phyloP scores from a whole-genome alignment of 805 yeast genomes.

The Peterozyma xylosa region DNA sequence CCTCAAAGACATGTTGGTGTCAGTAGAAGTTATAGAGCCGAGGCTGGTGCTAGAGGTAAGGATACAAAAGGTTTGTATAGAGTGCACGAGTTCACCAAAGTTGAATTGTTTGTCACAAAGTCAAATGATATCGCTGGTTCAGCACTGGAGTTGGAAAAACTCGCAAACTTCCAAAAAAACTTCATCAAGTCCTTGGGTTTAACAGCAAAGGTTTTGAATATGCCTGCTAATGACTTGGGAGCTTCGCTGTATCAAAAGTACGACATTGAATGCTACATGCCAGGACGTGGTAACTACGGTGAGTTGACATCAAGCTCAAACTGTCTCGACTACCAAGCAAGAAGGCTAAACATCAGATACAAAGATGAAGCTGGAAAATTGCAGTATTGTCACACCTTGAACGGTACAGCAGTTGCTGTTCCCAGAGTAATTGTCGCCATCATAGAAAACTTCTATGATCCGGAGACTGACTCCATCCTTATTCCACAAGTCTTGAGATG shows the following conservation, averaged over 20 bases:
- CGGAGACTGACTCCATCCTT: conserved; percentile 38
- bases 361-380: conserved; percentile 25
- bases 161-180: conserved; percentile 57
- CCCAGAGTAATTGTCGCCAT: conserved; percentile 87
- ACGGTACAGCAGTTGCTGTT: conserved; percentile 94
- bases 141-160: conserved; percentile 42
- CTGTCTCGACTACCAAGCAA: conserved; percentile 85
- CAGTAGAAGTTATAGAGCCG: conserved; percentile 86
- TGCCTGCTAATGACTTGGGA: conserved; percentile 90
- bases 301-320: conserved; percentile 88
- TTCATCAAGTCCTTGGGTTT: conserved; percentile 65
- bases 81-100: conserved; percentile 95
- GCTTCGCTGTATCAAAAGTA: conserved; percentile 88
- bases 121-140: conserved; percentile 27
- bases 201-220: conserved; percentile 71
- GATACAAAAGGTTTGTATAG: conserved; percentile 90
- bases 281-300: conserved; percentile 90
- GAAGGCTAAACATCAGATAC: conserved; percentile 69
- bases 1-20: conserved; percentile 70
- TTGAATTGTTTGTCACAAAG: conserved; percentile 81
- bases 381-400: conserved; percentile 72
- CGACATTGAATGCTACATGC: conserved; percentile 98
- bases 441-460: conserved; percentile 78
- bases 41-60: conserved; percentile 93
- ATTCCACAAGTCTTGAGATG: conserved; percentile 65